Conservation (phyloP, 2,329 filamentous ascomycete species). For the Alternaria postmessia region DNA sequence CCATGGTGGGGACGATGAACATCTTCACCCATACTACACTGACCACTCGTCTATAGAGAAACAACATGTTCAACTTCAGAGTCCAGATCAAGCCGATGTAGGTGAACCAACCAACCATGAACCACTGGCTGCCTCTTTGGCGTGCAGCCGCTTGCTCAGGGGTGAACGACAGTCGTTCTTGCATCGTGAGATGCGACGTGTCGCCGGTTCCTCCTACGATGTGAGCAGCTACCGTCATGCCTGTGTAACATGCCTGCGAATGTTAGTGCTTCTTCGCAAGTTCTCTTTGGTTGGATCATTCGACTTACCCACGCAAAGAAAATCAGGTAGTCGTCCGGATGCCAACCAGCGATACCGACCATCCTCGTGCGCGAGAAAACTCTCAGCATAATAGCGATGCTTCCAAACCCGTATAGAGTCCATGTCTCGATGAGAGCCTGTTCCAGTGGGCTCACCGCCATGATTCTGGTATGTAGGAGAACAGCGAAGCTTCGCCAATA, state of each 20-base stretch:
- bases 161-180: constrained; percentile 45
- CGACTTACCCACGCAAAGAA: constrained; percentile 38
- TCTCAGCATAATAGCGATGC: constrained; percentile 16
- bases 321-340: constrained; percentile 49
- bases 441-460: constrained; percentile 15
- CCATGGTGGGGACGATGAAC: constrained; percentile 49
- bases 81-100: constrained; percentile 53
- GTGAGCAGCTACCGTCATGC: constrained; percentile 30
- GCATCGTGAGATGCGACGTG: constrained; percentile 42
- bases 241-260: constrained; percentile 23
- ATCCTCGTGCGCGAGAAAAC: constrained; percentile 44
- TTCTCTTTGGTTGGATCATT: background rate
- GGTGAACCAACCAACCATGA: constrained; percentile 31
- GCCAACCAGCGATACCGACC: constrained; percentile 44
- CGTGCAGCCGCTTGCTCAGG: constrained; percentile 36
- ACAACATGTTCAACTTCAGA: constrained; percentile 55
- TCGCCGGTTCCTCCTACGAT: constrained; percentile 41
- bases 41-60: constrained; percentile 52
- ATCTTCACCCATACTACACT: constrained; percentile 48
- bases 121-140: constrained; percentile 46
- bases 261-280: background rate
- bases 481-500: background rate
- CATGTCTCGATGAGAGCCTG: constrained; percentile 43
- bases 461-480: background rate
- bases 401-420: constrained; percentile 48